These are phyloP conservation scores for Delonix regia DNA, from an alignment of 306 rosid species.

Conservation along the genomic window DNA sequence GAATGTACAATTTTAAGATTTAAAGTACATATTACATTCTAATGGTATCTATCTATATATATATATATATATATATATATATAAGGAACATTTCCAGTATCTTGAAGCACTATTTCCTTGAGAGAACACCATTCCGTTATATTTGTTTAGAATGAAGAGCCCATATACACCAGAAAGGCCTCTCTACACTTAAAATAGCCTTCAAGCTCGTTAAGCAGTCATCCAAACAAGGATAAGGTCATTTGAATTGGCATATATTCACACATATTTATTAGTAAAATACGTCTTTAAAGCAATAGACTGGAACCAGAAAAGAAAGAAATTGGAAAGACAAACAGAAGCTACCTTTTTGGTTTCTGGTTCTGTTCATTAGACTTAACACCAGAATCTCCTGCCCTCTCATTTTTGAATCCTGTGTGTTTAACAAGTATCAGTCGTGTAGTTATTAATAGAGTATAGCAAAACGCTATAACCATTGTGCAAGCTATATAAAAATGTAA, in stretches of 20 bases:
- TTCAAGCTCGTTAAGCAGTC: background rate
- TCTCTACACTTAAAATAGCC: conserved; percentile 12
- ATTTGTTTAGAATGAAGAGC: background rate
- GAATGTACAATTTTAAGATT: background rate
- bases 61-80: too few relatives aligned
- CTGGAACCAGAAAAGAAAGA: background rate
- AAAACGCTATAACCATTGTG: background rate
- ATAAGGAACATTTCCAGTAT: background rate
- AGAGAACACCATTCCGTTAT: background rate
- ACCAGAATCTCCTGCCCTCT: conserved; percentile 47
- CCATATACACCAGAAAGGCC: background rate
- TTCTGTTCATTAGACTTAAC: conserved; percentile 45
- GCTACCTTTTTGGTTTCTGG: conserved; percentile 63
- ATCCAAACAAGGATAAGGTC: background rate
- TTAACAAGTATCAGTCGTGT: conserved; percentile 32
- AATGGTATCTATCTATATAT: too few relatives aligned
- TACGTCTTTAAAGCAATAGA: conserved; percentile 16
- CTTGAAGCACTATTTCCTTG: background rate
- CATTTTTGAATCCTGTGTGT: conserved; percentile 58
- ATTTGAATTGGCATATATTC: background rate
- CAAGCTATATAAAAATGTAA: background rate
- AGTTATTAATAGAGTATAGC: background rate
- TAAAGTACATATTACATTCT: background rate
- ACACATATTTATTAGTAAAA: background rate
- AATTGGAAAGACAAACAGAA: conserved; percentile 31